Conservation (phyloP, 768 basidiomycete species). For the Lentinus tigrinus region DNA sequence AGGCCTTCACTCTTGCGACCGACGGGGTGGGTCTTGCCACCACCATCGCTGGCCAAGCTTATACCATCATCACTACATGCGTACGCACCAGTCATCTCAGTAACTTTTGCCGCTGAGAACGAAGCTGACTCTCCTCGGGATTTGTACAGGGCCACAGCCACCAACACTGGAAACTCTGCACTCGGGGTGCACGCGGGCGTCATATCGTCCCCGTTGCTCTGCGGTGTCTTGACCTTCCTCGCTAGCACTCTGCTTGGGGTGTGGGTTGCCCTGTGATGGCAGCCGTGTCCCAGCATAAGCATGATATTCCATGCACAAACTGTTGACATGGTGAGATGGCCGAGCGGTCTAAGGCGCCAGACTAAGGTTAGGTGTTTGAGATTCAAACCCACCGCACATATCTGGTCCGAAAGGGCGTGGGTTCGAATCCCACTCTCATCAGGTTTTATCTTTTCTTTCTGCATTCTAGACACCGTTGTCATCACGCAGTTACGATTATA, state of each 20-base stretch:
- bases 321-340: conserved; percentile 58
- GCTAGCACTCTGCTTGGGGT: not conserved
- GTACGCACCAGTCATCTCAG: not conserved
- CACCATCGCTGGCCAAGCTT: not conserved
- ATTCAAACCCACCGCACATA: conserved; percentile 53
- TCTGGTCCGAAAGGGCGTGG: conserved; percentile 50
- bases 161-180: not conserved
- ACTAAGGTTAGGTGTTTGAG: conserved; percentile 46
- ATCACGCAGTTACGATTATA: too few relatives aligned
- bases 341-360: conserved; percentile 91
- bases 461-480: not conserved
- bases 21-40: not conserved
- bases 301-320: not conserved
- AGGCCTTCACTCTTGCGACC: not conserved
- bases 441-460: conserved; percentile 4
- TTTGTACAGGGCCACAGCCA: not conserved
- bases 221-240: not conserved
- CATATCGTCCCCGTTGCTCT: not conserved
- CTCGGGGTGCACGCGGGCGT: not conserved
- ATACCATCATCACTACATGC: too few relatives aligned
- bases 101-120: not conserved
- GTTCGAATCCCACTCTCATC: conserved; percentile 51
- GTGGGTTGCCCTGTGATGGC: not conserved
- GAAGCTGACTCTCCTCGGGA: not conserved
- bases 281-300: too few relatives aligned